These are phyloP conservation scores for Leccinum pellstonianum DNA, from an alignment of 768 basidiomycete genomes.

Conservation along the genomic window DNA sequence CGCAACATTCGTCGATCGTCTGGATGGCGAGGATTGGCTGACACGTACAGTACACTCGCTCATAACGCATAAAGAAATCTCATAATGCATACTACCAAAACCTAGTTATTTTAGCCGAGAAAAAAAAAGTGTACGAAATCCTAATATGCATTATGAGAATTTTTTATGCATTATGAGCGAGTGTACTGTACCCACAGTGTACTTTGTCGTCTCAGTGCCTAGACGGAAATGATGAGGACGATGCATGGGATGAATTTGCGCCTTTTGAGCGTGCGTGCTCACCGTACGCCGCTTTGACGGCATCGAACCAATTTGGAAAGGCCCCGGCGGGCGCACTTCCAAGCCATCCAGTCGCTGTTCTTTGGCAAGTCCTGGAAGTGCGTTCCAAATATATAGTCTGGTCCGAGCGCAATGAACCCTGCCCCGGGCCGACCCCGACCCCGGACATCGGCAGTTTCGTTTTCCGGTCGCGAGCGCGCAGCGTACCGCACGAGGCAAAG, in stretches of 20 bases:
- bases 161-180: too few relatives aligned
- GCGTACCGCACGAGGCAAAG: constrained; percentile 48
- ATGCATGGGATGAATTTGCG: background rate
- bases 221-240: background rate
- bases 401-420: constrained; percentile 59
- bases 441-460: background rate
- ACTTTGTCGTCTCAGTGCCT: constrained; percentile 37
- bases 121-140: too few relatives aligned
- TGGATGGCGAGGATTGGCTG: too few relatives aligned
- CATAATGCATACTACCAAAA: too few relatives aligned
- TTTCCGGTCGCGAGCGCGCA: background rate
- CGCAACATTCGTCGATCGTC: background rate
- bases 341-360: constrained; percentile 34
- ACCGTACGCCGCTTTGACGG: constrained; percentile 51
- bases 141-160: too few relatives aligned
- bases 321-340: constrained; percentile 36
- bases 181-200: constrained; percentile 29
- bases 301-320: constrained; percentile 50
- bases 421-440: background rate
- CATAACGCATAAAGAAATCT: too few relatives aligned
- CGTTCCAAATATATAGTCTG: constrained; percentile 61
- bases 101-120: too few relatives aligned
- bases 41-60: background rate
- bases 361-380: constrained; percentile 37
- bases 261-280: background rate